These are phyloP conservation scores for Pelargonium nanum DNA, from an alignment of 345 rosid species.

Conservation along the genomic window DNA sequence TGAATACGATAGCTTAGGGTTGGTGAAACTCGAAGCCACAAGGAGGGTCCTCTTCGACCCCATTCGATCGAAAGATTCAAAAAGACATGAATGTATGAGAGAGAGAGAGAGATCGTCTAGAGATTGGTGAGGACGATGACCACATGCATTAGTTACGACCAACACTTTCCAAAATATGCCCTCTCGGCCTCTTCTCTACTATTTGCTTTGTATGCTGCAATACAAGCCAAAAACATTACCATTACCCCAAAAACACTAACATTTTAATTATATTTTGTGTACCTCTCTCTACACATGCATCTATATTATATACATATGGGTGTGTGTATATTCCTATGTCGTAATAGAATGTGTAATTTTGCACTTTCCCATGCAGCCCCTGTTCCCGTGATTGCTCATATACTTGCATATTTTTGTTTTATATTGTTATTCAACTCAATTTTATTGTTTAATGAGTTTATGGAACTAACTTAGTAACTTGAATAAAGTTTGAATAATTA, in stretches of 20 bases:
- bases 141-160: constrained; percentile 18
- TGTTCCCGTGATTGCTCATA: too few species aligned
- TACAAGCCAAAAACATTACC: background rate
- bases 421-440: too few species aligned
- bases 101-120: constrained; percentile 18
- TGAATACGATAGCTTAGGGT: background rate
- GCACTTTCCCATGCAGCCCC: too few species aligned
- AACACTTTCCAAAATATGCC: constrained; percentile 87
- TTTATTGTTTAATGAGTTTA: too few species aligned
- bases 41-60: background rate
- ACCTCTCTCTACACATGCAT: too few species aligned
- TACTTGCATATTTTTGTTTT: too few species aligned
- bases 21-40: background rate
- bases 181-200: constrained; percentile 29
- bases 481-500: too few species aligned
- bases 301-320: too few species aligned
- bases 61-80: constrained; percentile 8
- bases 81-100: constrained; percentile 5
- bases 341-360: too few species aligned
- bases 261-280: constrained; percentile 22
- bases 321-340: too few species aligned
- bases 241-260: background rate
- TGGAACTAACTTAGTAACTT: too few species aligned
- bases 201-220: background rate
- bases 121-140: constrained; percentile 15